These are phyloP conservation scores for Elsinoe fawcettii DNA, from an alignment of 2,329 filamentous ascomycete genomes.

Conservation along the genomic window DNA sequence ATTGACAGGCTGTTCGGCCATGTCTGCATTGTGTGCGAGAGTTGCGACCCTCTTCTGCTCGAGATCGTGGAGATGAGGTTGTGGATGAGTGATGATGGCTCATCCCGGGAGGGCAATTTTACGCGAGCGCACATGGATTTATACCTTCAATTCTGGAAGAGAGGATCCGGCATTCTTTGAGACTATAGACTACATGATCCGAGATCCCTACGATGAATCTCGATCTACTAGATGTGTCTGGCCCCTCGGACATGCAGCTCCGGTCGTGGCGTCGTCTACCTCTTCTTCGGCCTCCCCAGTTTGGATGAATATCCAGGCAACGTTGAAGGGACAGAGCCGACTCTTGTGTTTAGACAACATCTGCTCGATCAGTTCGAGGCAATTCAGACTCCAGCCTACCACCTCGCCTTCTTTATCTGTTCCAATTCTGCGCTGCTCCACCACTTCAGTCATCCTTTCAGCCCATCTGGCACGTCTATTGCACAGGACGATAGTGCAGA, in stretches of 20 bases:
- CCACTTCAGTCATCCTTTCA: too few relatives aligned
- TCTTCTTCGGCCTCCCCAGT: neutral
- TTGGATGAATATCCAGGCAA: neutral
- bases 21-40: conserved; percentile 16
- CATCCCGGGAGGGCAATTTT: neutral
- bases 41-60: neutral
- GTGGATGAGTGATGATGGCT: neutral
- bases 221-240: too few relatives aligned
- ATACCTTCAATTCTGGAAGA: neutral
- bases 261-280: neutral
- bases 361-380: too few relatives aligned
- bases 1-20: conserved; percentile 23
- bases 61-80: conserved; percentile 1
- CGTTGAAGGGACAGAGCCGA: neutral
- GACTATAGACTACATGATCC: too few relatives aligned
- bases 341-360: too few relatives aligned
- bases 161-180: too few relatives aligned
- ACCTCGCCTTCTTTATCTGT: too few relatives aligned
- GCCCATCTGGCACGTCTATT: neutral
- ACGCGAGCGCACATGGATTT: conserved; percentile 8
- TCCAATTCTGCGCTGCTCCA: too few relatives aligned
- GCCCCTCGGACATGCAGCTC: too few relatives aligned
- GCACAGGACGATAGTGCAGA: neutral
- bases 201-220: too few relatives aligned
- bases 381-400: too few relatives aligned